Base-by-base conservation (phyloP, 768 basidiomycete species). In the Calocera cornea region DNA sequence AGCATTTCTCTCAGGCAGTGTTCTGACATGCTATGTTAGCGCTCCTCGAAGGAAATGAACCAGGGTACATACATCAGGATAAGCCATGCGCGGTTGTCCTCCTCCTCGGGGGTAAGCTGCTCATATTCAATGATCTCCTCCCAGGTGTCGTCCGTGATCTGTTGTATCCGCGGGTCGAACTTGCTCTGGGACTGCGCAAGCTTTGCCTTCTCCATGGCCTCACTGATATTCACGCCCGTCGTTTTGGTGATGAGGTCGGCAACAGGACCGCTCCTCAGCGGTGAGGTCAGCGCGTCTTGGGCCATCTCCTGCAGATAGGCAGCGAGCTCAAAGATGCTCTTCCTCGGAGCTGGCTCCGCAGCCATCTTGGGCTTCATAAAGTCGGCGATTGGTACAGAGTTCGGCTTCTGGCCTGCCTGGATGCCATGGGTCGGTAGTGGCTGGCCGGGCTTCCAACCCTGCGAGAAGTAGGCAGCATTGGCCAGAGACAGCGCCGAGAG, bases 91-190 rank as follows among this genome's bases (percentile, higher is more conserved):
- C 91, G 81, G 41, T 86, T 78, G 68, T 81, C 77, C 72, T 86
- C 85, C 36, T 71, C 83, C 69, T 88, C 77, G 10, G 71, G 68
- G 16, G 82, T 81, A 71, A 93, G 75, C 17, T 76, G 72, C 76
- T 92, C 92, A 66, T 90, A 84, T 36, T 86, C 83, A 68, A 94
- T 83, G 64, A 89, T 36, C 33, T 89, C 85, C 31, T 83, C 77
- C 74, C 83, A 94, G 75, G 91, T 94, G 64, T 86, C 81, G 76
- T 95, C 92, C 64, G 88, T 91, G 76, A 95, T 84, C 40, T 93
- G 78, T 29, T 87, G 84, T 41, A 95, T 83, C 33, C 90, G 83
- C 12, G 79, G 76, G 72, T 92, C 89, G 90, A 89, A 93, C 63
- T 68, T 54, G 77, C 50, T 69, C 64, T 75, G 71, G 33, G 77